Base-by-base conservation (phyloP, 352 stramenopile species). In the Globisporangium uncinulatum region DNA sequence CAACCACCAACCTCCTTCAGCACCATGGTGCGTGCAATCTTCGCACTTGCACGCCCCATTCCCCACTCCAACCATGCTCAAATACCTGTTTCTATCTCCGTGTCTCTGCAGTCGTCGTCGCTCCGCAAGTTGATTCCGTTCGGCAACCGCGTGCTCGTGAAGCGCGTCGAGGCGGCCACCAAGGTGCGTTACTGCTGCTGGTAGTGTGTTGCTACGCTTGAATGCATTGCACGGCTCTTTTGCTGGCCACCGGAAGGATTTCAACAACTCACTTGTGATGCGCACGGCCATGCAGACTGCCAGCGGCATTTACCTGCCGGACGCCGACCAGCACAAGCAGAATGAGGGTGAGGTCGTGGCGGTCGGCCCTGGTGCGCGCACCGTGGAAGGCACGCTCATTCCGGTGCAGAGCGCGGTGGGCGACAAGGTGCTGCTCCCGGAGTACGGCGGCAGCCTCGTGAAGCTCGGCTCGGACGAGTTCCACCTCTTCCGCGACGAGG, bases 371-470 rank as follows among this genome's bases (percentile, higher is more conserved):
- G 95, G 95, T 54, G 75, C 94, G 39, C 78, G 90, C 56, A 89
- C 92, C 62, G 61, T 83, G 17, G 93, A 95, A n/a, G 95, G 95
- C 54, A 80, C 72, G 11, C 71, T 98, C 48, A 84, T 98, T 65
- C 71, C 86, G 10, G 81, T 93, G 52, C 87, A 88, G 62, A 82
- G 96, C 55, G 79, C 79, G 39, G 83, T 92, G 44, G 95, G 95
- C 56, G 94, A 99, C 85, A 97, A 91, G 70, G 95, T 99, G 15
- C 71, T 99, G 56, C 79, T 99, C 51, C 95, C 95, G 10, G 94
- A 98, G 78, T 99, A 98, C 79, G 95, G 95, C 48, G 95, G 95
- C 58, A 95, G 77, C 59, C 71, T 93, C 55, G 80, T 99, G 37
- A 97, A 97, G 70, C 79, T 98, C 49, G 88, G 75, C 58, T 84